Conservation (phyloP, 1,284 basidiomycete species). For the Ustanciosporium gigantosporum region DNA sequence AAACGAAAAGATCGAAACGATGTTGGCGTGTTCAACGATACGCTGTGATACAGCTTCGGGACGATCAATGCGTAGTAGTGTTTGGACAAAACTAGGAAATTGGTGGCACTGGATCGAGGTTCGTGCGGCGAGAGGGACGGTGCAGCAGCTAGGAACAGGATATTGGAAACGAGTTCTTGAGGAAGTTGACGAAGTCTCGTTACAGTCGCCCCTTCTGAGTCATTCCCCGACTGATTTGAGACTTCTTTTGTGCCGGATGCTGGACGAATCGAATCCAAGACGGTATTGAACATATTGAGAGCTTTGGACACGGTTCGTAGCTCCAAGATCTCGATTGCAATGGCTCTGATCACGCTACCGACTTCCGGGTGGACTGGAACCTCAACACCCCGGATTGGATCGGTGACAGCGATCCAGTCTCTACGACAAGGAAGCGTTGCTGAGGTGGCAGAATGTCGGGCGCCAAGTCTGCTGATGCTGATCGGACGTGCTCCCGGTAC, state of each 20-base stretch:
- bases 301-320: slow-evolving; percentile 1
- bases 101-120: slow-evolving; percentile 23
- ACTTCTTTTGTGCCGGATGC: not conserved
- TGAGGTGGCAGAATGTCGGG: not conserved
- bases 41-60: slow-evolving; percentile 35
- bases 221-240: not conserved
- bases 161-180: slow-evolving; percentile 32
- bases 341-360: slow-evolving; percentile 13
- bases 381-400: slow-evolving; percentile 22
- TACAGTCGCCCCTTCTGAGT: not conserved
- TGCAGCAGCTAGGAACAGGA: slow-evolving; percentile 33
- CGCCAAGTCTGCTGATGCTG: not conserved
- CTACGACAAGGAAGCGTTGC: not conserved
- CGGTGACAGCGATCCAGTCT: slow-evolving; percentile 41
- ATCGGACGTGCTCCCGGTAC: too few species aligned
- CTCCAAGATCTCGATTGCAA: slow-evolving; percentile 19
- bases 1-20: slow-evolving; percentile 33
- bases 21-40: slow-evolving; percentile 25
- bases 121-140: slow-evolving; percentile 26
- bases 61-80: slow-evolving; percentile 30
- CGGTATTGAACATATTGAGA: not conserved
- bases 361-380: slow-evolving; percentile 26
- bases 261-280: not conserved
- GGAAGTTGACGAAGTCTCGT: slow-evolving; percentile 17
- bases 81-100: slow-evolving; percentile 34